A percentile compares a stretch with the other conserved stretches of the same genome.
Conservation (phyloP, 2,329 filamentous ascomycete species). For the Sarocladiaceae sp. region DNA sequence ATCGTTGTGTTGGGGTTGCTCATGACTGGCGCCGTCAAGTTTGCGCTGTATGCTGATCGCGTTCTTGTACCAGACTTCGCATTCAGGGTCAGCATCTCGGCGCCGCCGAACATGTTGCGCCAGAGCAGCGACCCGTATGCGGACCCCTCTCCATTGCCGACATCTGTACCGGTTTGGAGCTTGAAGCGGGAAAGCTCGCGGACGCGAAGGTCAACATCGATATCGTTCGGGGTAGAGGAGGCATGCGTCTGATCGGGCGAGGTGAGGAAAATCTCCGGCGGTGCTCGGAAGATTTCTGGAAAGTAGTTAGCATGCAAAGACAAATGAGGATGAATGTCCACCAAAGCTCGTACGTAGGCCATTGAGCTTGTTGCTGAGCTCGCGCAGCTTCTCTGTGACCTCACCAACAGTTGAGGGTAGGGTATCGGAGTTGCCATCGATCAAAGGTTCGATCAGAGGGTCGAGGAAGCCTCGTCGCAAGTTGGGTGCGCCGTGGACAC, state of each 20-base stretch:
- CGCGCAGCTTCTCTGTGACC: conserved; percentile 68
- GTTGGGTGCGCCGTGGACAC: conserved; percentile 75
- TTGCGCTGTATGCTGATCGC: conserved; percentile 83
- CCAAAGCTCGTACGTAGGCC: conserved; percentile 61
- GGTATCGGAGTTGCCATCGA: conserved; percentile 62
- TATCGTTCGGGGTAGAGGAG: conserved; percentile 67
- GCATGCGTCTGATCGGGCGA: conserved; percentile 61
- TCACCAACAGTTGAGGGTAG: conserved; percentile 72
- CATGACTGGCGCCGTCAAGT: conserved; percentile 75
- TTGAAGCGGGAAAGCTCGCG: conserved; percentile 79
- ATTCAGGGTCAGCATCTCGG: conserved; percentile 83
- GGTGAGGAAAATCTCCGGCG: conserved; percentile 79
- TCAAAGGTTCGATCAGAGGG: conserved; percentile 71
- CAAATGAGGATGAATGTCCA: not conserved
- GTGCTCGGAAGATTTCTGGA: conserved; percentile 79
- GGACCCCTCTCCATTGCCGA: conserved; percentile 90
- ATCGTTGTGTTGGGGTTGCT: conserved; percentile 79
- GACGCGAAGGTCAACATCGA: conserved; percentile 80
- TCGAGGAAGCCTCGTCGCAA: conserved; percentile 84
- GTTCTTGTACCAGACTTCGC: conserved; percentile 87
- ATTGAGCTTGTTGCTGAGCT: conserved; percentile 68
- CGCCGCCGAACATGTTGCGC: conserved; percentile 92
- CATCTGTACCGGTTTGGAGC: conserved; percentile 90
- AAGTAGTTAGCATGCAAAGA: conserved; percentile 19
- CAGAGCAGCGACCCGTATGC: conserved; percentile 84